phyloP scores from a whole-genome alignment of 495 filamentous ascomycete genomes.

The Aspergillus cristatus region DNA sequence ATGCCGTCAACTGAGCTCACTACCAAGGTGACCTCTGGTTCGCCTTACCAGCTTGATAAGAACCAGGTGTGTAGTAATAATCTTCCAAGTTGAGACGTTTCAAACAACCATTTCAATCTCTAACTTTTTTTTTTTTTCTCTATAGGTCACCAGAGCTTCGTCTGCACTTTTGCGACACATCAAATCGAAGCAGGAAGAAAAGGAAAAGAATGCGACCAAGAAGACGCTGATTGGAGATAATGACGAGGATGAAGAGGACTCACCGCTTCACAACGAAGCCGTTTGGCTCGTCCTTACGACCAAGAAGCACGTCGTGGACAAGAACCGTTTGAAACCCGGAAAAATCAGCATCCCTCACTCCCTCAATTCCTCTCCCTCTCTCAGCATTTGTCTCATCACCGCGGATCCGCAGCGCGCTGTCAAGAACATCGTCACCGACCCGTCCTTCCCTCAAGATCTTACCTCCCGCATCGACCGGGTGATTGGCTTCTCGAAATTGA shows the following conservation, averaged over 20 bases:
- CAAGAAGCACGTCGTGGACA: slow-evolving; percentile 76
- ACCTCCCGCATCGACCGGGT: slow-evolving; percentile 67
- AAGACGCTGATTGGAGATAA: slow-evolving; percentile 65
- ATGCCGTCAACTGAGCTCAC: slow-evolving; percentile 42
- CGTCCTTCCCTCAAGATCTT: slow-evolving; percentile 64
- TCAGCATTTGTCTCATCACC: slow-evolving; percentile 74
- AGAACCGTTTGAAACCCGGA: slow-evolving; percentile 68
- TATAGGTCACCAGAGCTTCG: slow-evolving; percentile 66
- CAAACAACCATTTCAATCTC: not conserved
- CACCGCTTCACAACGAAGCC: slow-evolving; percentile 46
- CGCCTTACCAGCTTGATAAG: slow-evolving; percentile 58
- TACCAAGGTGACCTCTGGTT: slow-evolving; percentile 40
- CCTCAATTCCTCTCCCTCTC: slow-evolving; percentile 50
- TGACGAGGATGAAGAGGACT: slow-evolving; percentile 37
- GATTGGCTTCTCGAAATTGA: slow-evolving; percentile 73
- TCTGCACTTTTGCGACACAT: slow-evolving; percentile 74
- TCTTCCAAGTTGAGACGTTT: not conserved
- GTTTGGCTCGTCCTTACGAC: slow-evolving; percentile 83
- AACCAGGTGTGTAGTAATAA: slow-evolving; percentile 43
- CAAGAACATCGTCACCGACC: slow-evolving; percentile 74
- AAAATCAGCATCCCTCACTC: slow-evolving; percentile 60
- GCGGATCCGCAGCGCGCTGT: slow-evolving; percentile 79
- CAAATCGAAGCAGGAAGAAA: slow-evolving; percentile 51
- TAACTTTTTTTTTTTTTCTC: slow-evolving; percentile 12
- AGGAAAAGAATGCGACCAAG: slow-evolving; percentile 47